Conservation (phyloP, 2,329 filamentous ascomycete species). For the Penicillium sp. region DNA sequence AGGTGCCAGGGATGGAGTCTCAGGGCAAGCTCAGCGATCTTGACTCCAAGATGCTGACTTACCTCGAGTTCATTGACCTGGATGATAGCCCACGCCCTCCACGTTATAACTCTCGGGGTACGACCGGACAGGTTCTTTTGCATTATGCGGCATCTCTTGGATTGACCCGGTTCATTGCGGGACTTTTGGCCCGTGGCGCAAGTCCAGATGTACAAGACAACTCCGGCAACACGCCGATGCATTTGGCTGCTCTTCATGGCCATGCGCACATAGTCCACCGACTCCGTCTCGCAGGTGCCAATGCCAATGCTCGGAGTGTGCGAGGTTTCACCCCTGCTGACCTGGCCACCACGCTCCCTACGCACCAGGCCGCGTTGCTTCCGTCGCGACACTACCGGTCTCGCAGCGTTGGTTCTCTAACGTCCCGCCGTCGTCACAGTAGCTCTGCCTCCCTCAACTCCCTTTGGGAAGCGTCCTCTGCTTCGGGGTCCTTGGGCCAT, state of each 20-base stretch:
- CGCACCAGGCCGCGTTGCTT: conserved; percentile 58
- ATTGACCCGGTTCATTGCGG: conserved; percentile 68
- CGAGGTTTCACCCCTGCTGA: conserved; percentile 67
- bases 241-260: conserved; percentile 71
- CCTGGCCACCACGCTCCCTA: conserved; percentile 59
- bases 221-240: conserved; percentile 74
- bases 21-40: conserved; percentile 48
- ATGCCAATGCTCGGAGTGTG: conserved; percentile 63
- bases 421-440: conserved; percentile 50
- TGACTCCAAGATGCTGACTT: conserved; percentile 63
- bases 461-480: conserved; percentile 56
- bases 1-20: conserved; percentile 41
- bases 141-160: conserved; percentile 72
- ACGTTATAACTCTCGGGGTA: conserved; percentile 58
- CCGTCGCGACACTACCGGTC: conserved; percentile 59
- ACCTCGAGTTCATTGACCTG: conserved; percentile 72
- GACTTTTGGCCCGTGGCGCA: conserved; percentile 69
- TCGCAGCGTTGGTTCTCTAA: conserved; percentile 56
- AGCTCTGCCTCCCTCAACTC: conserved; percentile 63
- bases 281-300: conserved; percentile 66
- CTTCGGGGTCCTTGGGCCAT: conserved; percentile 43
- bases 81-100: conserved; percentile 65
- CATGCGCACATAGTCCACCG: conserved; percentile 70
- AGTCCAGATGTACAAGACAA: conserved; percentile 69
- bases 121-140: conserved; percentile 72